Percentiles rank a stretch among this genome's conserved stretches.
phyloP scores from a whole-genome alignment of 768 basidiomycete genomes.

The Boletus rex-veris region DNA sequence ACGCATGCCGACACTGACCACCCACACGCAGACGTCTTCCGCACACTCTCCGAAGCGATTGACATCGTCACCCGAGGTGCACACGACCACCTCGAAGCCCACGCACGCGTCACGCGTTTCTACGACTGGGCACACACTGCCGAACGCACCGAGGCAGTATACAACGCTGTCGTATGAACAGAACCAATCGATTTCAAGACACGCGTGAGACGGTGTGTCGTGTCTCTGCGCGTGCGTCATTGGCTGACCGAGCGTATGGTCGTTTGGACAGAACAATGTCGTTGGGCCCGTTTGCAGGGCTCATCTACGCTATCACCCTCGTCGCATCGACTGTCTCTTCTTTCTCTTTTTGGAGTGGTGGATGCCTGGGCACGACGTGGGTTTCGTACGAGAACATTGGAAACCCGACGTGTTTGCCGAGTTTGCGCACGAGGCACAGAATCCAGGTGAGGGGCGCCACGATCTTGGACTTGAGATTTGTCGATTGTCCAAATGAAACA shows the following conservation, averaged over 20 bases:
- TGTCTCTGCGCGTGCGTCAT: too few relatives aligned
- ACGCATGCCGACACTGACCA: too few relatives aligned
- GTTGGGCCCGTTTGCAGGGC: slow-evolving; percentile 77
- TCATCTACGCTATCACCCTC: slow-evolving; percentile 86
- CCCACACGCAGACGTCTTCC: slow-evolving; percentile 64
- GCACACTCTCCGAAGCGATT: slow-evolving; percentile 81
- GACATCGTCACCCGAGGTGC: slow-evolving; percentile 57
- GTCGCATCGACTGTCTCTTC: too few relatives aligned
- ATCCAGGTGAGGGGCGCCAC: too few relatives aligned
- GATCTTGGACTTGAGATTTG: too few relatives aligned
- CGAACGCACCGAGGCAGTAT: slow-evolving; percentile 79
- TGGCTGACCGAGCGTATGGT: too few relatives aligned
- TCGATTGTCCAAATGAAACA: too few relatives aligned
- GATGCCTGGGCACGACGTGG: too few relatives aligned
- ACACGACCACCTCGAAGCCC: slow-evolving; percentile 74
- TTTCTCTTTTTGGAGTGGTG: too few relatives aligned
- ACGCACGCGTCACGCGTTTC: slow-evolving; percentile 79
- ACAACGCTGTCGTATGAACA: slow-evolving; percentile 59
- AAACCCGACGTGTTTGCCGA: too few relatives aligned
- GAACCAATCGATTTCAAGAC: slow-evolving; percentile 68
- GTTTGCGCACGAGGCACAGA: too few relatives aligned
- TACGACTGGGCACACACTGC: slow-evolving; percentile 87
- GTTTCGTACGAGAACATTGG: too few relatives aligned
- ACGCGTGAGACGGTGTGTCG: slow-evolving; percentile 61
- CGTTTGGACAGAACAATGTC: slow-evolving; percentile 57